Evolutionary conservation across 345 rosid species (phyloP).

Genomic region (Eucalyptus pauciflora): DNA sequence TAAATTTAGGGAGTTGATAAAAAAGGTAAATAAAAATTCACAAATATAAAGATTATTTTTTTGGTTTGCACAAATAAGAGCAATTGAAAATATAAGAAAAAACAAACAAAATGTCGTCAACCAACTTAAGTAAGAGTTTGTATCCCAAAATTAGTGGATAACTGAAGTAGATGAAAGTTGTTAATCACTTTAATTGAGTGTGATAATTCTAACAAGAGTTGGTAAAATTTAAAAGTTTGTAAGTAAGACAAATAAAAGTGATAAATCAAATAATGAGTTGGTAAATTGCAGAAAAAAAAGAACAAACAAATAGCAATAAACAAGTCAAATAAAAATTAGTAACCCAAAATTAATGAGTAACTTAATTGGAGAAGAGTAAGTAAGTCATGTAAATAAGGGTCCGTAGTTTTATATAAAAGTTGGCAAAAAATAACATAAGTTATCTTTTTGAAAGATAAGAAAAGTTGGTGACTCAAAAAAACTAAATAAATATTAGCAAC

Average conservation of each 20-base stretch:
- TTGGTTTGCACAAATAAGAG: neutral
- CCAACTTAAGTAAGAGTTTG: neutral
- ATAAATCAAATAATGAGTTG: neutral
- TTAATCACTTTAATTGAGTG: neutral
- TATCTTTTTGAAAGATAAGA: neutral
- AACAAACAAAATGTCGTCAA: neutral
- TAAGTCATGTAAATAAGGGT: neutral
- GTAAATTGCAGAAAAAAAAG: neutral
- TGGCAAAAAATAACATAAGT: neutral
- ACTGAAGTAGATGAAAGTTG: neutral
- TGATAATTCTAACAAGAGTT: neutral
- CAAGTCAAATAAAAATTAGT: neutral
- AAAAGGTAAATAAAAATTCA: neutral
- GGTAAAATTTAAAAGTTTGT: neutral
- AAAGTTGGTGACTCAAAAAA: neutral
- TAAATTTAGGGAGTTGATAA: neutral
- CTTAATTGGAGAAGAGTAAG: neutral
- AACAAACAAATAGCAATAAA: neutral
- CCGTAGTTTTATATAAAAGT: neutral
- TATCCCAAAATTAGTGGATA: neutral
- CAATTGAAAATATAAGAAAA: neutral
- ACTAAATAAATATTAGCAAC: neutral
- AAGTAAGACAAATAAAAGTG: neutral
- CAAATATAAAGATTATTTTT: neutral
- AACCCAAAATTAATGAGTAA: neutral